phyloP scores from a whole-genome alignment of 768 basidiomycete species.

The Kwoniella mangroviensis region DNA sequence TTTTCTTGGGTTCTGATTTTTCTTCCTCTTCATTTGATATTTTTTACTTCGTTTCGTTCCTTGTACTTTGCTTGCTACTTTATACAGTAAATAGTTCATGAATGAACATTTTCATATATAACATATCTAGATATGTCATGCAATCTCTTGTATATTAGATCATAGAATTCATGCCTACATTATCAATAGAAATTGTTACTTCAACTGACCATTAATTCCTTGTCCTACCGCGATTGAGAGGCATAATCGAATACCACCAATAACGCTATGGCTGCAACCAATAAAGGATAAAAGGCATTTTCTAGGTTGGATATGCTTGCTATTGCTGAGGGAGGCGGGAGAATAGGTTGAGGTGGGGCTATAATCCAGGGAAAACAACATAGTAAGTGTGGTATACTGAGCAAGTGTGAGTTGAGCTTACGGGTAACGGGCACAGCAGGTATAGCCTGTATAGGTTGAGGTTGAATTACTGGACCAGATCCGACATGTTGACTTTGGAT shows the following conservation, averaged over 20 bases:
- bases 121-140: too few relatives aligned
- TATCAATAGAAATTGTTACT: too few relatives aligned
- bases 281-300: slow-evolving; percentile 54
- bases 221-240: slow-evolving; percentile 20
- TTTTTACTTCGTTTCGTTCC: too few relatives aligned
- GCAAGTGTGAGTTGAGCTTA: background rate
- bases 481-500: slow-evolving; percentile 18
- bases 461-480: background rate
- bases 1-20: too few relatives aligned
- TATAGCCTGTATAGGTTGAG: slow-evolving; percentile 16
- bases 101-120: too few relatives aligned
- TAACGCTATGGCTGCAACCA: slow-evolving; percentile 55
- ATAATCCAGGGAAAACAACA: background rate
- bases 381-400: background rate
- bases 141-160: too few relatives aligned
- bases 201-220: too few relatives aligned
- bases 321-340: slow-evolving; percentile 13
- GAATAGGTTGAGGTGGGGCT: slow-evolving; percentile 14
- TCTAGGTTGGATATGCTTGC: slow-evolving; percentile 46
- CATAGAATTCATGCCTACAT: too few relatives aligned
- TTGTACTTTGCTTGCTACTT: too few relatives aligned
- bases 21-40: too few relatives aligned
- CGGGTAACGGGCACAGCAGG: background rate
- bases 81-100: too few relatives aligned
- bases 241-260: slow-evolving; percentile 57